Conservation (phyloP, 306 rosid species). For the Oemleria cerasiformis region DNA sequence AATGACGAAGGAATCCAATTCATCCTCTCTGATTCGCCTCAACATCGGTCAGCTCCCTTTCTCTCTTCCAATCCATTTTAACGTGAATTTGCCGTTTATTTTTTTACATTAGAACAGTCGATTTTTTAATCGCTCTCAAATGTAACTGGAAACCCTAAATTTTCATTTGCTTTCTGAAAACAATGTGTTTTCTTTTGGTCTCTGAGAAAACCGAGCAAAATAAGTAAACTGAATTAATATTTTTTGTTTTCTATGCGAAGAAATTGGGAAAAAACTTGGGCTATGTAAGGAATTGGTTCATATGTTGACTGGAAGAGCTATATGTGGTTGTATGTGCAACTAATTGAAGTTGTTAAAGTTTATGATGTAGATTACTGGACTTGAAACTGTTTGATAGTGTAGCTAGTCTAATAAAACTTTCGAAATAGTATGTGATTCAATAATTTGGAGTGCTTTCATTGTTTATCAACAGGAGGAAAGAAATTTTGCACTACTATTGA, state of each 20-base stretch:
- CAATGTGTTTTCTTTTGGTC: background rate
- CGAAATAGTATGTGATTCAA: background rate
- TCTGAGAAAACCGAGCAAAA: background rate
- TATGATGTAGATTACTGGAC: background rate
- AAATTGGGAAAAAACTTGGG: background rate
- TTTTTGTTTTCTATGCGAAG: background rate
- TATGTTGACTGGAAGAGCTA: background rate
- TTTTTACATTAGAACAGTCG: background rate
- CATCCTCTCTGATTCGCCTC: slow-evolving; percentile 58
- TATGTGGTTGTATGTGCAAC: background rate
- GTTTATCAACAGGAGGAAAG: slow-evolving; percentile 62
- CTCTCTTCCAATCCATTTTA: background rate
- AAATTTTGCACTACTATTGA: slow-evolving; percentile 71
- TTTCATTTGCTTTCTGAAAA: background rate
- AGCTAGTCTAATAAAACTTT: background rate
- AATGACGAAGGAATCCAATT: slow-evolving; percentile 35
- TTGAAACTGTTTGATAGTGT: background rate
- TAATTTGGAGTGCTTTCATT: background rate
- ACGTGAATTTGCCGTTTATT: background rate
- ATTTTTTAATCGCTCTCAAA: background rate
- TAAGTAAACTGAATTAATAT: background rate
- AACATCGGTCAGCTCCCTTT: slow-evolving; percentile 55
- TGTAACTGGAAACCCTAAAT: background rate
- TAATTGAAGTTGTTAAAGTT: background rate
- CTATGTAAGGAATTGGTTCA: slow-evolving; percentile 1